These are phyloP conservation scores for Astrephomene gubernaculifera DNA, from an alignment of 139 green algal species.

Conservation along the genomic window DNA sequence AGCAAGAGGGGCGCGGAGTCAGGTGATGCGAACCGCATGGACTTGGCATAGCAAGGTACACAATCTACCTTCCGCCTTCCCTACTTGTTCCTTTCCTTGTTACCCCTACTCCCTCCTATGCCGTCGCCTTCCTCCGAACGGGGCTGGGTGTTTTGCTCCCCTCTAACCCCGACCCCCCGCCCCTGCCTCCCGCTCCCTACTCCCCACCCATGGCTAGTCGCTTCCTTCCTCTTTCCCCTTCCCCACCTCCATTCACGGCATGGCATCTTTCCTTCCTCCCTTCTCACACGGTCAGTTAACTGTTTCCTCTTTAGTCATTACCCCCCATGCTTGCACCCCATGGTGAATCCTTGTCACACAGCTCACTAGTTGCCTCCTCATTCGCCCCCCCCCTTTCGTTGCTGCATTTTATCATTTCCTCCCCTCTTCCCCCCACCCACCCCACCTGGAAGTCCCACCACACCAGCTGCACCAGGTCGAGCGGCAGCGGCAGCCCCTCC, in stretches of 20 bases:
- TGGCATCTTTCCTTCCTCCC: too few relatives aligned
- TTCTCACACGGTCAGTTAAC: too few relatives aligned
- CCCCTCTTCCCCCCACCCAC: background rate
- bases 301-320: too few relatives aligned
- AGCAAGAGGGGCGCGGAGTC: background rate
- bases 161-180: background rate
- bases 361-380: too few relatives aligned
- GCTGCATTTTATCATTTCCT: too few relatives aligned
- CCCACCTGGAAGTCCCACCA: constrained; percentile 68
- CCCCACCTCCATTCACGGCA: too few relatives aligned
- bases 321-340: too few relatives aligned
- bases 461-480: constrained; percentile 69
- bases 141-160: too few relatives aligned
- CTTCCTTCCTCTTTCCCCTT: too few relatives aligned
- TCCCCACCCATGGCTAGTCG: too few relatives aligned
- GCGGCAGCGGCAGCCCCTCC: constrained; percentile 24
- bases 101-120: background rate
- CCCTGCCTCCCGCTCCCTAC: background rate
- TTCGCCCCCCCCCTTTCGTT: too few relatives aligned
- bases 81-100: background rate
- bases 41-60: background rate
- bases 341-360: too few relatives aligned
- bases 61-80: background rate
- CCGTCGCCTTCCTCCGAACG: background rate
- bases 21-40: background rate